These are phyloP conservation scores for Tetracentron sinense DNA, from an alignment of 164 flowering plant species.

Conservation along the genomic window DNA sequence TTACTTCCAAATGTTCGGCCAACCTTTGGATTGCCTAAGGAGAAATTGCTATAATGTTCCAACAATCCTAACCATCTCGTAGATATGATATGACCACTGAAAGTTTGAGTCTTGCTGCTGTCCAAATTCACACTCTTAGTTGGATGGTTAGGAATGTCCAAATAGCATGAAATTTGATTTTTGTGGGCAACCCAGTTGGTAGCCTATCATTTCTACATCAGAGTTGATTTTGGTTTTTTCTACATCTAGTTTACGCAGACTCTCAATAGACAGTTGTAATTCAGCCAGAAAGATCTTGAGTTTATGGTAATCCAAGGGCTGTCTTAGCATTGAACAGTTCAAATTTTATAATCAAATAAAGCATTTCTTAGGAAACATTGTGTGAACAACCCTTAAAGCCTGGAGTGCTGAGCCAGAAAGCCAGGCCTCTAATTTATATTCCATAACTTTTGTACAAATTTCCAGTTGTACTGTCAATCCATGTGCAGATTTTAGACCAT, in stretches of 20 bases:
- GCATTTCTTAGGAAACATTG: background rate
- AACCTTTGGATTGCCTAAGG: background rate
- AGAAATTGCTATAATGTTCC: background rate
- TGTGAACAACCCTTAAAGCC: background rate
- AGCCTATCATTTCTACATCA: background rate
- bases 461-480: background rate
- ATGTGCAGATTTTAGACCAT: slow-evolving; percentile 73
- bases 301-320: background rate
- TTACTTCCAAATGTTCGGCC: background rate
- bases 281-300: too few relatives aligned
- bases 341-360: too few relatives aligned
- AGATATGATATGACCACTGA: background rate
- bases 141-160: too few relatives aligned
- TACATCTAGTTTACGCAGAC: too few relatives aligned
- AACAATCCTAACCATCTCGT: background rate
- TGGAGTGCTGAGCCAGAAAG: background rate
- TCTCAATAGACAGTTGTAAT: too few relatives aligned
- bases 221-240: too few relatives aligned
- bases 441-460: slow-evolving; percentile 2
- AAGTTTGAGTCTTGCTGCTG: too few relatives aligned
- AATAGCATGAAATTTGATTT: too few relatives aligned
- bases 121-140: background rate
- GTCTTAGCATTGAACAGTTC: too few relatives aligned
- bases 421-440: background rate
- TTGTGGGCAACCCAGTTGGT: background rate